A percentile compares a stretch with the other conserved stretches of the same genome.
phyloP scores from a whole-genome alignment of 495 filamentous ascomycete species.

The Durotheca rogersii region DNA sequence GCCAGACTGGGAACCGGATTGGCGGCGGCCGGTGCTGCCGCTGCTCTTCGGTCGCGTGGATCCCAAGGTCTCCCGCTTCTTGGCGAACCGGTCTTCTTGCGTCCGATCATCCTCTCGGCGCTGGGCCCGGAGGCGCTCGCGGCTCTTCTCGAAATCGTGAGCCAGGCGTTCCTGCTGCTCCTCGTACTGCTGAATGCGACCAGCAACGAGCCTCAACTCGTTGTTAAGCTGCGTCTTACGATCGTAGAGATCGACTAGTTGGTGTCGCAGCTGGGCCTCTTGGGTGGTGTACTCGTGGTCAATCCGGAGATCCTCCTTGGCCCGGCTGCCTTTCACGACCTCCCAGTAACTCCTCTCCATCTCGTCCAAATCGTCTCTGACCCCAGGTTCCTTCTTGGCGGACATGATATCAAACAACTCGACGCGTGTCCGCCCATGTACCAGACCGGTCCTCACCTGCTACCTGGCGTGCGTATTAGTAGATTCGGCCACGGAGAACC shows the following conservation, averaged over 20 bases:
- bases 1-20: conserved; percentile 16
- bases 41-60: conserved; percentile 19
- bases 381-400: conserved; percentile 16
- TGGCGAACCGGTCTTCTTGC: conserved; percentile 20
- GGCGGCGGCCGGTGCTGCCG: conserved; percentile 13
- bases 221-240: conserved; percentile 11
- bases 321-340: conserved; percentile 15
- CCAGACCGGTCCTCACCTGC: conserved; percentile 5
- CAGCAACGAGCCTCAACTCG: conserved; percentile 10
- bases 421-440: conserved; percentile 8
- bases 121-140: neutral
- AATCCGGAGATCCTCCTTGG: conserved; percentile 18
- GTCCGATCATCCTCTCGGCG: conserved; percentile 25
- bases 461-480: conserved; percentile 9
- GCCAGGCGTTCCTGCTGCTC: conserved; percentile 22
- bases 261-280: conserved; percentile 19
- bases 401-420: conserved; percentile 28
- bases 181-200: conserved; percentile 18
- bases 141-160: conserved; percentile 20
- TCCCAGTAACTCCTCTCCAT: conserved; percentile 26
- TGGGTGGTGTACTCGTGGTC: conserved; percentile 15
- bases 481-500: neutral
- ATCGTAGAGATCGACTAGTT: conserved; percentile 23
- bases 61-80: conserved; percentile 18
- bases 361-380: conserved; percentile 21